Base-by-base conservation (phyloP, 352 stramenopile species). In the Globisporangium sylvaticum region DNA sequence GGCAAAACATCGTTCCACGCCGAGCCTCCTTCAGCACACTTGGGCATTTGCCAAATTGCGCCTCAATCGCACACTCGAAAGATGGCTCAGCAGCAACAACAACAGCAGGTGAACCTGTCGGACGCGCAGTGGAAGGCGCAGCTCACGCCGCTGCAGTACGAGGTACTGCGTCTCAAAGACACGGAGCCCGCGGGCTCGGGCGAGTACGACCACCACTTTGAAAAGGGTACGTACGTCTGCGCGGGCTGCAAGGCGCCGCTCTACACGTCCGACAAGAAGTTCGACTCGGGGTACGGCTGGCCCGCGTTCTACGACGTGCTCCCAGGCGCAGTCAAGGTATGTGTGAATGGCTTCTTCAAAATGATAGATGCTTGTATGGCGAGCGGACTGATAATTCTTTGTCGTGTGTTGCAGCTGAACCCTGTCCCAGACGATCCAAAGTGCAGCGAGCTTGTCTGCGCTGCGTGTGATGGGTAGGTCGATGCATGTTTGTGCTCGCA, bases 281-380 rank as follows among this genome's bases (percentile, higher is more conserved):
- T 97, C 54, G 86, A 97, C 72, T 96, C 87, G 50, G 88, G 89
- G 55, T 96, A 88, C 65, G 90, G 90, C 70, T 97, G 90, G 90
- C 90, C 90, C 1, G 88, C 89, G 9, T 97, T 97, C 77, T 94
- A 95, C 60, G 88, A 97, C 65, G 87, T 85, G 31, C 91, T 96
- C 72, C 89, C 89, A 0, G 87, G 87, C 52, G 84, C 88, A 8
- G 92, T 97, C 70, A 92, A 93, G 77, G 81, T 87, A 42, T 32
- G 29, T 32, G 7, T 32, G 14, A 20, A 52, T 20, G n/a, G n/a
- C n/a, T n/a, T n/a, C n/a, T n/a, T n/a, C n/a, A n/a, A n/a, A n/a
- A n/a, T n/a, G n/a, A n/a, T n/a, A n/a, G 46, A 54, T 60, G 54
- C 15, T 22, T 22, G 29, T 10, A 3, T 46, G 10, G 8, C 7